These are phyloP conservation scores for Colletotrichum somersetense DNA, from an alignment of 2,329 filamentous ascomycete species.

Conservation along the genomic window DNA sequence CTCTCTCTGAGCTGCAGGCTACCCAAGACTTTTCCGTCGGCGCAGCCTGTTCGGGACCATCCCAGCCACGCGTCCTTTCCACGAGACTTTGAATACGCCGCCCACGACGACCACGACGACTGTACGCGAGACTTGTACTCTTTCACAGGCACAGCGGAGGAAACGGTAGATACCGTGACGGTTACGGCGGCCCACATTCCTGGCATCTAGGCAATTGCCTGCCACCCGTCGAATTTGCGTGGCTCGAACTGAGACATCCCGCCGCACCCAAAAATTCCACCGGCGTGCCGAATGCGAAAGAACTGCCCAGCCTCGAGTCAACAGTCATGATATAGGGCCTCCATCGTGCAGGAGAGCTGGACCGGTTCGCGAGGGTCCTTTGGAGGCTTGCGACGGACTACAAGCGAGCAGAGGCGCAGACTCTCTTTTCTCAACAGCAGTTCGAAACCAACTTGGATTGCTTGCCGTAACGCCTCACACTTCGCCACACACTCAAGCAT, in stretches of 20 bases:
- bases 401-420: background rate
- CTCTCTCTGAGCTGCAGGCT: constrained; percentile 1
- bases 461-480: background rate
- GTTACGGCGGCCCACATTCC: constrained; percentile 9
- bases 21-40: background rate
- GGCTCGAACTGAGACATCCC: constrained; percentile 26
- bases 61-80: background rate
- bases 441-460: too few relatives aligned
- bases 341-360: background rate
- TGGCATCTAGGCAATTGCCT: background rate
- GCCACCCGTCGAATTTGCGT: background rate
- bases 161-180: background rate
- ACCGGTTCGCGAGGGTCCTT: background rate
- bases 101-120: background rate
- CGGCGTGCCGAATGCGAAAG: background rate
- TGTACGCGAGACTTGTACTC: background rate
- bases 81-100: background rate
- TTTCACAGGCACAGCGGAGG: background rate
- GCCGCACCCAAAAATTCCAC: constrained; percentile 11
- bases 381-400: background rate
- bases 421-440: too few relatives aligned
- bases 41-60: background rate
- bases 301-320: background rate
- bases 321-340: background rate
- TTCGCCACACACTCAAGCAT: background rate